Evolutionary conservation across 371 early-diverging fungal species (phyloP), one percentile per base, ranked within the genome.

Genomic region (Rhizopus sp.): DNA sequence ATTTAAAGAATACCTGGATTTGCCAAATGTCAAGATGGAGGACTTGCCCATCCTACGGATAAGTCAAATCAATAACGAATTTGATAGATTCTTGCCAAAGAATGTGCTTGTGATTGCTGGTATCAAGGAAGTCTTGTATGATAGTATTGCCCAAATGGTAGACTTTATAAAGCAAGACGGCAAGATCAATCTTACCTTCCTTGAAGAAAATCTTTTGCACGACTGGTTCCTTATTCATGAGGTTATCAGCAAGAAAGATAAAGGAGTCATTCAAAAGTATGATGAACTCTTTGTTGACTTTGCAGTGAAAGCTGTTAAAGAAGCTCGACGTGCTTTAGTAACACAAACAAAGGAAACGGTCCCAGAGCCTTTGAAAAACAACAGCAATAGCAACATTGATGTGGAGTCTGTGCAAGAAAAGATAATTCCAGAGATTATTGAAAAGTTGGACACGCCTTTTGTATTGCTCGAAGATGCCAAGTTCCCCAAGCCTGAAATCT

Each of bases 151-250:
- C 7, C 52, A 62, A 8, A 50, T 74, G 23, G 58, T 45, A 1
- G 46, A 66, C 8, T 53, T 40, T 0, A 55, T 73, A 0, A 53
- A 68, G 30, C 54, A 55, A 10, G 72, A 70, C 35, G 66, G 68
- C 9, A 39, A 53, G 5, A 35, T 49, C 13, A 62, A 69, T 7
- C 47, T 73, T 7, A 40, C 50, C 3, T 45, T 73, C 5, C 45
- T 63, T 47, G 60, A 59, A 17, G 77, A 72, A 40, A 52, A 66
- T 6, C 71, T 71, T 59, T 53, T 61, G 10, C 77, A 77, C 53
- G 71, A 72, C 39, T 77, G 77, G 77, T 77, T 65, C 53, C 32
- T 77, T 50, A 69, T 73, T 17, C 71, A 65, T 16, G 69, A 71
- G 15, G 63, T 73, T n/a, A 60, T 77, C 35, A 68, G 63, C 16